Evolutionary conservation across 495 filamentous ascomycete genomes (phyloP).

Genomic region (Podospora appendiculata): DNA sequence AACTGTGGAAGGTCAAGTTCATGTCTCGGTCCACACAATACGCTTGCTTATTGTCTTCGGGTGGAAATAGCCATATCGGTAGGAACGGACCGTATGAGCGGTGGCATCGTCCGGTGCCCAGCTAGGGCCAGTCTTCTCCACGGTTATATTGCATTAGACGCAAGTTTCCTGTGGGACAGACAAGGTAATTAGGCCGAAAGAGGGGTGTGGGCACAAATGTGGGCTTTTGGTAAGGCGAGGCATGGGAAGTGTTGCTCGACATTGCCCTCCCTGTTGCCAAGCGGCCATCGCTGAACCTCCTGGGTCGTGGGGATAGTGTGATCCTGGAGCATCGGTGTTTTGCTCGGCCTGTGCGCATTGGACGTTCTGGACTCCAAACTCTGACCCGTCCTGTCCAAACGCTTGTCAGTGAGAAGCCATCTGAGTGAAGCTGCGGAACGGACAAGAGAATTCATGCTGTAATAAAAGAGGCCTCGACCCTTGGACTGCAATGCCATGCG

Average conservation of each 20-base stretch:
- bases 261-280: too few species aligned
- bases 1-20: constrained; percentile 9
- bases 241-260: not conserved
- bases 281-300: too few species aligned
- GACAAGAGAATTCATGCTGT: too few species aligned
- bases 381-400: not conserved
- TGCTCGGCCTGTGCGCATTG: not conserved
- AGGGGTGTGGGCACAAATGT: constrained; percentile 8
- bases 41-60: constrained; percentile 15
- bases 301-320: not conserved
- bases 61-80: constrained; percentile 35
- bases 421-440: too few species aligned
- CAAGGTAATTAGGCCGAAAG: constrained; percentile 8
- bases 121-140: constrained; percentile 4
- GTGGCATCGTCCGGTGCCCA: constrained; percentile 19
- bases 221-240: constrained; percentile 8
- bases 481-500: too few species aligned
- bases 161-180: constrained; percentile 6
- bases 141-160: constrained; percentile 14
- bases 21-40: constrained; percentile 10
- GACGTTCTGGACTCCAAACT: not conserved
- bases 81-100: constrained; percentile 36
- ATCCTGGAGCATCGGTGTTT: not conserved
- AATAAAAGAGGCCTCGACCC: too few species aligned
- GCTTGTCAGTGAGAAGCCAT: too few species aligned